Evolutionary conservation across 2,329 filamentous ascomycete genomes (phyloP).

Genomic region (Fusarium goolgardi): DNA sequence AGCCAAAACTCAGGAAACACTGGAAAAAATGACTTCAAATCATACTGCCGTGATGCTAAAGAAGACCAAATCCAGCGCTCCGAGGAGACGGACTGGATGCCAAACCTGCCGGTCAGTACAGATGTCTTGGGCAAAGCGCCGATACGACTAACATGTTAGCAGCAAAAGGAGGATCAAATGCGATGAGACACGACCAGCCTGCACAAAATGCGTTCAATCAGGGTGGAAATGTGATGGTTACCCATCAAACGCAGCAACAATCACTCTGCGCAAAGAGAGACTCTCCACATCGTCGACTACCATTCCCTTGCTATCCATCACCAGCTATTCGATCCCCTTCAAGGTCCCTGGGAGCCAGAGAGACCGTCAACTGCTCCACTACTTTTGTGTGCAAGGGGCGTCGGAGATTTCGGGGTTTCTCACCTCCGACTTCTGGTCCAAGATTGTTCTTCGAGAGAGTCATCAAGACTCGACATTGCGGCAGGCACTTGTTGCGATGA

Average conservation of each 20-base stretch:
- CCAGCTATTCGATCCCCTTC: conserved; percentile 14
- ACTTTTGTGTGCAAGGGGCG: conserved; percentile 20
- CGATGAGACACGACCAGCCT: conserved; percentile 9
- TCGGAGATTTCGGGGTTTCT: conserved; percentile 18
- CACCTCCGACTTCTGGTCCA: conserved; percentile 13
- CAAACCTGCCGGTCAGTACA: conserved; percentile 15
- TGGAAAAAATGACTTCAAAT: neutral
- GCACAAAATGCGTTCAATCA: conserved; percentile 4
- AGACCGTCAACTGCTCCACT: conserved; percentile 15
- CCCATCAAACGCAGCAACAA: no score
- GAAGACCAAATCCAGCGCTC: neutral
- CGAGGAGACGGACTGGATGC: conserved; percentile 14
- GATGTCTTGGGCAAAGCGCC: fast-evolving
- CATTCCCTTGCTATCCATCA: neutral
- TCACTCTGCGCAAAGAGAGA: fast-evolving
- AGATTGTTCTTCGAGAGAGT: conserved; percentile 6
- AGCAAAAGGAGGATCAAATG: conserved; percentile 25
- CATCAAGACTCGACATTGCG: conserved; percentile 12
- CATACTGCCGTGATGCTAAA: neutral
- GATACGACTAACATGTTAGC: neutral
- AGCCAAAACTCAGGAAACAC: neutral
- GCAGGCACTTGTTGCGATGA: conserved; percentile 20
- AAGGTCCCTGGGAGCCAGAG: conserved; percentile 14
- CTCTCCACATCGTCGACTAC: fast-evolving
- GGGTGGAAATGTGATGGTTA: conserved; percentile 21